Conservation (phyloP, 441 rosid species). For the Arabidopsis hybrid region DNA sequence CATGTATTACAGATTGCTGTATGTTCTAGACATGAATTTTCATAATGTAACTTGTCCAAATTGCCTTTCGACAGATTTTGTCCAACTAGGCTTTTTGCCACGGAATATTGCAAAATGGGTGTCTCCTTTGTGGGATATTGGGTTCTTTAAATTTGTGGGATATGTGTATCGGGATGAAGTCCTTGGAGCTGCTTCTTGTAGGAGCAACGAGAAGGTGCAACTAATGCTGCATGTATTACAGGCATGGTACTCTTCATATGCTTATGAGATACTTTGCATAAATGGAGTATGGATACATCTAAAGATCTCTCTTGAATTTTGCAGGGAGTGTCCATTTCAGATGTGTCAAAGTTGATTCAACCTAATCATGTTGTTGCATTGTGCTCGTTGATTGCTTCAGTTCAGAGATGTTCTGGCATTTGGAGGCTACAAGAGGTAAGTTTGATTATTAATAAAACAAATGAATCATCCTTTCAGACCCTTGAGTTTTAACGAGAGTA, state of each 20-base stretch:
- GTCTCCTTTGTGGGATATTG: conserved; percentile 90
- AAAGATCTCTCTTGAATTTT: conserved; percentile 40
- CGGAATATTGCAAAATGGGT: conserved; percentile 85
- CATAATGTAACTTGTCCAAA: neutral
- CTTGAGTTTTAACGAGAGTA: conserved; percentile 10
- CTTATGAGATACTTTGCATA: conserved; percentile 23
- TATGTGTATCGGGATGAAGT: conserved; percentile 73
- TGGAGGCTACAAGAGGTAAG: conserved; percentile 91
- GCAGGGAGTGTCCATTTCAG: conserved; percentile 72
- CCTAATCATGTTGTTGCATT: conserved; percentile 61
- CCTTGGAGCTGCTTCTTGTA: conserved; percentile 78
- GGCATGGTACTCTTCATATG: conserved; percentile 56
- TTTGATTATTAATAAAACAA: conserved; percentile 18
- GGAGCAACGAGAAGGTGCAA: conserved; percentile 72
- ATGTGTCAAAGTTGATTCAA: conserved; percentile 60
- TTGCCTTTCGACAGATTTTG: conserved; percentile 57
- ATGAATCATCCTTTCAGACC: conserved; percentile 13
- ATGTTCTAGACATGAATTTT: conserved; percentile 26
- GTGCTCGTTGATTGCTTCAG: conserved; percentile 70
- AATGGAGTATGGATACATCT: conserved; percentile 21
- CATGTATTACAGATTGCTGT: conserved; percentile 7
- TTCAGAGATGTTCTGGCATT: conserved; percentile 83
- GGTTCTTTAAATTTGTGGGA: conserved; percentile 78
- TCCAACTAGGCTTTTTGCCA: conserved; percentile 90
- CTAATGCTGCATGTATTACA: conserved; percentile 69